Percentiles rank a stretch among this genome's conserved stretches.
These are phyloP conservation scores for Ganoderma boninense DNA, from an alignment of 1,284 basidiomycete genomes.

Conservation along the genomic window DNA sequence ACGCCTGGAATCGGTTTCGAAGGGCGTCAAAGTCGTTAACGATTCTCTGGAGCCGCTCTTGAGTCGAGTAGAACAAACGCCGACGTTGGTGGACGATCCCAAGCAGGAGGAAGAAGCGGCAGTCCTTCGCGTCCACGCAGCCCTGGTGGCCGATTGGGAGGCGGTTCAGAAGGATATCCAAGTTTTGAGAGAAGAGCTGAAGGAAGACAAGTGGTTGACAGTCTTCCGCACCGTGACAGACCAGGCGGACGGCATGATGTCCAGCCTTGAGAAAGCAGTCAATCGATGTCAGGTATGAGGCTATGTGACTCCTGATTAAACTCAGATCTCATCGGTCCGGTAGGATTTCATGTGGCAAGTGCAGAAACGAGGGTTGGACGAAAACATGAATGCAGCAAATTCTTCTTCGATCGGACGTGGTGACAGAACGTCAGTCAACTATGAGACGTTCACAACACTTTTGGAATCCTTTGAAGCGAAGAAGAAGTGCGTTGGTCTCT, in stretches of 20 bases:
- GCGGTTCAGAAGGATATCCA: constrained; percentile 83
- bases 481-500: constrained; percentile 68
- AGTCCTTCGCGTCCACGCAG: constrained; percentile 75
- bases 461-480: constrained; percentile 83
- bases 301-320: not conserved
- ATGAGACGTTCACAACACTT: constrained; percentile 71
- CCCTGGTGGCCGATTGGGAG: constrained; percentile 80
- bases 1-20: constrained; percentile 75
- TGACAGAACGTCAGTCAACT: constrained; percentile 59
- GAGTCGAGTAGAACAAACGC: constrained; percentile 54
- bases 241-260: constrained; percentile 97
- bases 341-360: constrained; percentile 88
- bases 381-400: constrained; percentile 50
- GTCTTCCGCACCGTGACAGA: constrained; percentile 93
- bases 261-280: constrained; percentile 90
- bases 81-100: constrained; percentile 45
- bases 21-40: constrained; percentile 72
- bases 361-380: constrained; percentile 62
- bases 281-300: constrained; percentile 76
- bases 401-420: constrained; percentile 57
- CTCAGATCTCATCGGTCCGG: not conserved
- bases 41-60: constrained; percentile 69
- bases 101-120: constrained; percentile 56
- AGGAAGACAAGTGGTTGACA: constrained; percentile 95
- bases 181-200: constrained; percentile 86